Evolutionary conservation across 805 yeast species (phyloP), one percentile per base, ranked within the genome.

Genomic region (Henningerozyma blattae): DNA sequence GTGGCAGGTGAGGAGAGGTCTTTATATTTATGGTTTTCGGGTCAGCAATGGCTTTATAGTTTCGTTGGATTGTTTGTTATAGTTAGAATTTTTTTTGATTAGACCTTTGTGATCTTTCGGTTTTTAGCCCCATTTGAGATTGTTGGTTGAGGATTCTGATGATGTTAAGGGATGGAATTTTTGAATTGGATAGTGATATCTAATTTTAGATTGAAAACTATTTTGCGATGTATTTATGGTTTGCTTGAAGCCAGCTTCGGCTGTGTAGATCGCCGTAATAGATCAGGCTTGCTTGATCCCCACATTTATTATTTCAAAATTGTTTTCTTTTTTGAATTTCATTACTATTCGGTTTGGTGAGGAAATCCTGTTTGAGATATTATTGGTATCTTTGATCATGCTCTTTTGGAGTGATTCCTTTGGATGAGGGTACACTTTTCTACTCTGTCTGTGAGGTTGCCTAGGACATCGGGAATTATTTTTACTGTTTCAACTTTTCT

Each of bases 261-360:
- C 27, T 31, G 36, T 19, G 13, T 29, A 25, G 22, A 29, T 31
- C 38, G 38, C 48, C 42, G 47, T 48, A 41, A 53, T 53, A 53
- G 54, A 41, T 30, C 39, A 44, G 41, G 58, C 58, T 53, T 53
- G 58, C 58, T 41, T 46, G 40, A 37, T 38, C 50, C 55, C 54
- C 56, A 41, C 3, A 30, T 30, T 20, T 13, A 4, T 20, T 9
- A 14, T 15, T 20, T 13, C 4, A 4, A 6, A 5, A 14, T 17
- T 24, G 18, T 16, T 22, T 31, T 12, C 7, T 28, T 15, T 9
- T 15, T 16, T 15, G 3, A 6, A 3, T 18, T 28, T 16, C 18
- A 18, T 29, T 26, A 15, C 36, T 34, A 28, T 20, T 22, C 22
- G 28, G 6, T 10, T 24, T 24, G n/a, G 6, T 24, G 5, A 12